Evolutionary conservation across 2,329 filamentous ascomycete species (phyloP).

Genomic region (Colletotrichum scovillei): DNA sequence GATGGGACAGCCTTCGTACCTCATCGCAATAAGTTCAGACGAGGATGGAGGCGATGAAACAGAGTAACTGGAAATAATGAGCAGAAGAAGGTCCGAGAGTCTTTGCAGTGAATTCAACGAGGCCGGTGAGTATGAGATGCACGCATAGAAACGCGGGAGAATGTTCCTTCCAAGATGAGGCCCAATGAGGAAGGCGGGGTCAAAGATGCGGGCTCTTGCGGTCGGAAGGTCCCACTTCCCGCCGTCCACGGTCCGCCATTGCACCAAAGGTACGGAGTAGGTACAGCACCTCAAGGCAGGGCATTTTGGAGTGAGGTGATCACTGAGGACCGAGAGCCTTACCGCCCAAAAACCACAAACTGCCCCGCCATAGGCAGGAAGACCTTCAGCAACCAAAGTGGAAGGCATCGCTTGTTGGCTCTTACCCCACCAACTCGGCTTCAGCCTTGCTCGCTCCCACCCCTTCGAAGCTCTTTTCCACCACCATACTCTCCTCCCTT

Average conservation of each 20-base stretch:
- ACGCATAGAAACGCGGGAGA: background rate
- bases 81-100: background rate
- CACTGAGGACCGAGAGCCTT: background rate
- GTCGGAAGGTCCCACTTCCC: background rate
- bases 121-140: background rate
- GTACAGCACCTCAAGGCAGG: background rate
- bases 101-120: background rate
- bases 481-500: conserved; percentile 1
- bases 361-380: conserved; percentile 24
- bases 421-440: conserved; percentile 33
- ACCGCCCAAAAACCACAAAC: background rate
- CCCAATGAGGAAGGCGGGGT: conserved; percentile 24
- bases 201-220: background rate
- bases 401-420: conserved; percentile 1
- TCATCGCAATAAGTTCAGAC: background rate
- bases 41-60: background rate
- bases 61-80: background rate
- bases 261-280: no score
- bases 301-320: no score
- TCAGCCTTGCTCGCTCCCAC: conserved; percentile 28
- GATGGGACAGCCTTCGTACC: background rate
- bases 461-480: conserved; percentile 15
- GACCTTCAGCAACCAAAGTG: background rate
- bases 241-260: background rate
- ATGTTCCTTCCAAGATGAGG: background rate